Evolutionary conservation across 1,139 yeast genomes (phyloP), one percentile per base, ranked within the genome.

Genomic region (Debaryomycetaceae sp.): DNA sequence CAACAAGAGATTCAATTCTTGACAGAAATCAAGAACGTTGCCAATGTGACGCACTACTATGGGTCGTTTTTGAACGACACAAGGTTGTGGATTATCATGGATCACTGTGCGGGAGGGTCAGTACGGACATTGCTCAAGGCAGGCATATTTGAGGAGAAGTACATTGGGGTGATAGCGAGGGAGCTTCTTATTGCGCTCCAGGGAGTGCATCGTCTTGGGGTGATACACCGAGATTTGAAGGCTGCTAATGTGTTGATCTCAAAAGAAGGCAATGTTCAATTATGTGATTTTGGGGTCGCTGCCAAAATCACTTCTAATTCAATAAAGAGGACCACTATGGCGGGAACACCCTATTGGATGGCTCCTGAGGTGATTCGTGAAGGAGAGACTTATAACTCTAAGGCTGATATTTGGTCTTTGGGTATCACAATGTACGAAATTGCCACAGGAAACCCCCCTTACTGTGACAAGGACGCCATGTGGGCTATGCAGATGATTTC

Each of bases 261-360:
- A 7, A 87, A 86, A 51, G 95, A 87, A 44, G 98, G 98, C 6
- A 78, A 77, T 41, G 95, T 92, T 3, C 89, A 87, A 54, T 72
- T 94, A 36, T 92, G 98, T 72, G 99, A 92, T 61, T 92, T 92
- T 65, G 99, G 99, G 26, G 98, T 92, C 13, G 98, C 98, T 0
- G 97, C 98, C 1, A 94, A 88, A 58, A 70, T 91, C 31, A 79
- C 95, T 1, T 75, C 91, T n/a, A 78, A 83, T 32, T 81, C 83
- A 26, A 63, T 81, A 37, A 86, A 91, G 56, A 75, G 98, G 53
- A 87, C 92, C 33, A 92, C 98, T 1, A 89, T 92, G 79, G 98
- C 96, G 0, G 99, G 99, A 5, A 94, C 99, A 0, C 98, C 98
- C 0, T 94, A 91, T 60, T 94, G 99, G 99, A 94, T 94, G 99